Evolutionary conservation across 2,329 filamentous ascomycete genomes (phyloP).

Genomic region (Neocatenulostroma microsporum): DNA sequence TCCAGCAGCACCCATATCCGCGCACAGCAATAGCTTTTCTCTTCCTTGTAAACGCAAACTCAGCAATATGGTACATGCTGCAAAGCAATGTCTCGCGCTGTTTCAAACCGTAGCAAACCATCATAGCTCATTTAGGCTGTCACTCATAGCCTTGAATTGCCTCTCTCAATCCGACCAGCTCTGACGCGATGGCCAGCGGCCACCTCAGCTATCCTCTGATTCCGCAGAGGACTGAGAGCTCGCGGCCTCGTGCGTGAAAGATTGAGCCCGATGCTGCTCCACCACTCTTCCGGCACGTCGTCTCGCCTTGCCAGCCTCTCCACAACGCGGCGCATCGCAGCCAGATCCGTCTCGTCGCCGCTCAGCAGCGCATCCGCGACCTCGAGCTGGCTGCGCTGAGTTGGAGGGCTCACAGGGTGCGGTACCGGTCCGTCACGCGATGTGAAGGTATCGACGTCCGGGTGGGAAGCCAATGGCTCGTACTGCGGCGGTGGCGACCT

Average conservation of each 20-base stretch:
- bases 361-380: slow-evolving; percentile 18
- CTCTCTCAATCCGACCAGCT: slow-evolving; percentile 6
- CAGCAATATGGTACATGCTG: too few species aligned
- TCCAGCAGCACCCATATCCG: too few species aligned
- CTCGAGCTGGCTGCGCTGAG: slow-evolving; percentile 15
- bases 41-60: too few species aligned
- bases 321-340: slow-evolving; percentile 65
- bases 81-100: too few species aligned
- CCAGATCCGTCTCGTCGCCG: slow-evolving; percentile 36
- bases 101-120: neutral
- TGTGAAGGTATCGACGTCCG: slow-evolving; percentile 15
- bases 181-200: slow-evolving; percentile 1
- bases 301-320: slow-evolving; percentile 61
- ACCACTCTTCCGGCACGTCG: slow-evolving; percentile 77
- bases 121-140: too few species aligned
- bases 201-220: neutral
- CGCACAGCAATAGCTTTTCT: too few species aligned
- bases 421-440: slow-evolving; percentile 19
- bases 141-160: slow-evolving; percentile 10
- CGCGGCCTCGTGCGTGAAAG: slow-evolving; percentile 19
- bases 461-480: slow-evolving; percentile 13
- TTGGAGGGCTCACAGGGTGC: slow-evolving; percentile 23
- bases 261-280: slow-evolving; percentile 45
- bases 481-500: slow-evolving; percentile 22
- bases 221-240: slow-evolving; percentile 7